phyloP scores from a whole-genome alignment of 768 basidiomycete species.

The Amanita polypyramis region DNA sequence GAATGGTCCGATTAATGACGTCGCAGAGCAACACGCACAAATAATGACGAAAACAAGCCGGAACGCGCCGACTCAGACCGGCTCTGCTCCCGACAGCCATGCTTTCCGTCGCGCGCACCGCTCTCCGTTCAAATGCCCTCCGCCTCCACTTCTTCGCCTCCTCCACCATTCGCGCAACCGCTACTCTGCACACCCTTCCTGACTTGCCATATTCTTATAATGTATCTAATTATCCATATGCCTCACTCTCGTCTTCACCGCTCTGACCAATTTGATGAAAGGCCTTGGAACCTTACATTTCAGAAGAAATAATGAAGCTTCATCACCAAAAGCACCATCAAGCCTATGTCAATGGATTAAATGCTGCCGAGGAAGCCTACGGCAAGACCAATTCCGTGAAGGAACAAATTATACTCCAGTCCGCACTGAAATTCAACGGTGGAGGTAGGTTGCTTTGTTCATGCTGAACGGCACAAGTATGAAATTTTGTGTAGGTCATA shows the following conservation, averaged over 20 bases:
- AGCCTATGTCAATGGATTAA: constrained; percentile 90
- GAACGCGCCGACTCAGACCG: background rate
- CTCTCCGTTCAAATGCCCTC: constrained; percentile 23
- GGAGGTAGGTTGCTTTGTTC: constrained; percentile 44
- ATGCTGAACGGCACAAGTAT: background rate
- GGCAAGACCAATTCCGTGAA: constrained; percentile 52
- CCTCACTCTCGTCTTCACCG: background rate
- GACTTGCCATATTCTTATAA: constrained; percentile 73
- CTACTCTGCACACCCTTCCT: constrained; percentile 64
- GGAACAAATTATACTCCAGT: constrained; percentile 75
- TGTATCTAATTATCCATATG: constrained; percentile 25
- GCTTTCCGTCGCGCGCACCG: constrained; percentile 36
- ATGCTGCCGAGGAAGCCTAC: constrained; percentile 85
- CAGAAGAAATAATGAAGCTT: constrained; percentile 85
- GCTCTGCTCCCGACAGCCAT: constrained; percentile 19
- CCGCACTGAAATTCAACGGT: constrained; percentile 96
- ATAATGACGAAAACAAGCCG: background rate
- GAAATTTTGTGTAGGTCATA: constrained; percentile 49
- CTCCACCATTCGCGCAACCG: constrained; percentile 23
- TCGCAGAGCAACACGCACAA: background rate
- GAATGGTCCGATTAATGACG: too few relatives aligned
- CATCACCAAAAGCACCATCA: constrained; percentile 91
- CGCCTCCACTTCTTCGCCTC: constrained; percentile 32
- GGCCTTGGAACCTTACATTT: constrained; percentile 91
- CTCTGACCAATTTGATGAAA: constrained; percentile 14